These are phyloP conservation scores for Entrophospora sp. DNA, from an alignment of 192 early-diverging fungal genomes.

Conservation along the genomic window DNA sequence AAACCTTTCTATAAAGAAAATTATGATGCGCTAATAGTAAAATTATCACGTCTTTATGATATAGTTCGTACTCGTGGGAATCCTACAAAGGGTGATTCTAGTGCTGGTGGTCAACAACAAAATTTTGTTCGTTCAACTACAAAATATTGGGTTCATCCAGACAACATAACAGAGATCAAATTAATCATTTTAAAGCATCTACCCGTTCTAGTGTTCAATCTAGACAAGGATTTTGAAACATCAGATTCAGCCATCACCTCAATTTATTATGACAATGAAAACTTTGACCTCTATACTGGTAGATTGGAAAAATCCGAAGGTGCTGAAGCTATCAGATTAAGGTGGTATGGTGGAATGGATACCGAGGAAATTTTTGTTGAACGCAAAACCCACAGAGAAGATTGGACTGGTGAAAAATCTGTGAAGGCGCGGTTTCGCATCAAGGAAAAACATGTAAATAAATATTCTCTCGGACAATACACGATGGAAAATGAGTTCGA, in stretches of 20 bases:
- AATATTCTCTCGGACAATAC: conserved; percentile 71
- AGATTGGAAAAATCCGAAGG: conserved; percentile 89
- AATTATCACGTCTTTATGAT: conserved; percentile 77
- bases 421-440: conserved; percentile 93
- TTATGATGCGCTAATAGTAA: conserved; percentile 82
- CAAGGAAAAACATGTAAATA: conserved; percentile 95
- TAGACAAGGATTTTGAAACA: conserved; percentile 58
- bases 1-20: conserved; percentile 81
- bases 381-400: conserved; percentile 96
- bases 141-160: conserved; percentile 99
- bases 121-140: conserved; percentile 89
- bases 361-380: conserved; percentile 88
- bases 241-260: conserved; percentile 89
- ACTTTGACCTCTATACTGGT: conserved; percentile 87
- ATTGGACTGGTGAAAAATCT: conserved; percentile 92
- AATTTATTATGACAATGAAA: conserved; percentile 95
- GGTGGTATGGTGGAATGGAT: conserved; percentile 95
- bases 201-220: conserved; percentile 88
- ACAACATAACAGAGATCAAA: conserved; percentile 96
- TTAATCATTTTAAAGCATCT: conserved; percentile 86
- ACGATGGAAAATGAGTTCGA: conserved; percentile 69
- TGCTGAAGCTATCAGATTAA: conserved; percentile 86
- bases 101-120: conserved; percentile 47
- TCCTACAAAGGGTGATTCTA: conserved; percentile 43
- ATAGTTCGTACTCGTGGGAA: conserved; percentile 69